A percentile compares a stretch with the other conserved stretches of the same genome.
Evolutionary conservation across 129 eudicot genomes (phyloP).

Genomic region (Flaveria brownii): DNA sequence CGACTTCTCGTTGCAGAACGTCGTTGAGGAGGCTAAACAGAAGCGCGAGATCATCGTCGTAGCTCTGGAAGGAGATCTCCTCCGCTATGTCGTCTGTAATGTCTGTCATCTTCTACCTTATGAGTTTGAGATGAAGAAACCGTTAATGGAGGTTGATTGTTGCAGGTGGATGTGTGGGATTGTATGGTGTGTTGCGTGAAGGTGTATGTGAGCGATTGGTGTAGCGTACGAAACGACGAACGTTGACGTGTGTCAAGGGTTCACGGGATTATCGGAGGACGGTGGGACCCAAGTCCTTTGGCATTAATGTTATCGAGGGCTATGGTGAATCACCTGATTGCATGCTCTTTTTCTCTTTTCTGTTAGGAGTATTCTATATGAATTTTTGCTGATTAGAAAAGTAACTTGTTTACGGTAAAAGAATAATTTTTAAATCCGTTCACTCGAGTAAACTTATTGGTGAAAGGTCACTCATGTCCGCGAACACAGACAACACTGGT

Average conservation of each 20-base stretch:
- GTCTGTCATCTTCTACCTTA: conserved; percentile 60
- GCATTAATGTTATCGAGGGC: conserved; percentile 13
- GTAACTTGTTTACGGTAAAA: no score
- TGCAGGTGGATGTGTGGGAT: conserved; percentile 6
- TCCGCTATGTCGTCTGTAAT: conserved; percentile 98
- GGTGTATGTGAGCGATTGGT: conserved; percentile 30
- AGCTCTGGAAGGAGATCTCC: conserved; percentile 87
- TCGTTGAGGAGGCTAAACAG: conserved; percentile 82
- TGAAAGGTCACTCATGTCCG: no score
- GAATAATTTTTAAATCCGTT: no score
- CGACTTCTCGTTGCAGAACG: conserved; percentile 79
- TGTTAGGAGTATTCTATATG: not conserved
- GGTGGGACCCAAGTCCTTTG: conserved; percentile 28
- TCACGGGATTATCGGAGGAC: conserved; percentile 36
- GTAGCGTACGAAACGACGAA: conserved; percentile 36
- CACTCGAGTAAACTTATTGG: no score
- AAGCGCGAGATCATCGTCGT: conserved; percentile 75
- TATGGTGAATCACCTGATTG: conserved; percentile 18
- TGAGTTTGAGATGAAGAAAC: not conserved
- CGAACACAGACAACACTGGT: no score
- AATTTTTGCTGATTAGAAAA: not conserved
- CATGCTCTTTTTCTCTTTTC: not conserved
- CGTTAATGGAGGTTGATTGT: conserved; percentile 7
- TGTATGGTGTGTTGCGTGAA: not conserved
- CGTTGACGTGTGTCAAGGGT: conserved; percentile 42